These are phyloP conservation scores for Picochlorum sp. DNA, from an alignment of 139 green algal genomes.

Conservation along the genomic window DNA sequence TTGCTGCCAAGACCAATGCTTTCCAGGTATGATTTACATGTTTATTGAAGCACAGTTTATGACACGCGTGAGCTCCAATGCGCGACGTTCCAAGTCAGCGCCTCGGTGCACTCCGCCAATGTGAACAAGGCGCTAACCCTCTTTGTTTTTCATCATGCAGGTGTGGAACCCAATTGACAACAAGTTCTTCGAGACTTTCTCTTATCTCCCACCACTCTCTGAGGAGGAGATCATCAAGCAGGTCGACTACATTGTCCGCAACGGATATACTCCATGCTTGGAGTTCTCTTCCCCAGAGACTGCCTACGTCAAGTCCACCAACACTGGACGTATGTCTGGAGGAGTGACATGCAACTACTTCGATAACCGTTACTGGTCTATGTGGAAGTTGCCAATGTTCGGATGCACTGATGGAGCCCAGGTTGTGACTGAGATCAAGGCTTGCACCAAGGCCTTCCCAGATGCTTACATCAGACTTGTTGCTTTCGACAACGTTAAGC, in stretches of 20 bases:
- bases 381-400: conserved; percentile 99
- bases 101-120: too few species aligned
- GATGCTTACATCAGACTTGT: conserved; percentile 85
- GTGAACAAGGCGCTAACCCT: too few species aligned
- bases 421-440: conserved; percentile 83
- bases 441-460: conserved; percentile 82
- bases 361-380: conserved; percentile 94
- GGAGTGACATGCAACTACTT: conserved; percentile 48
- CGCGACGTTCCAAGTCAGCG: too few species aligned
- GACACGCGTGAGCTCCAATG: too few species aligned
- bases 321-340: conserved; percentile 52
- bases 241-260: conserved; percentile 92
- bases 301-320: conserved; percentile 60
- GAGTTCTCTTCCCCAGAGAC: conserved; percentile 81
- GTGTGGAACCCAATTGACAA: conserved; percentile 48
- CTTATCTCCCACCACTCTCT: conserved; percentile 92
- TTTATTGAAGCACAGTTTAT: too few species aligned
- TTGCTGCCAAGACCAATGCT: conserved; percentile 7
- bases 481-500: conserved; percentile 59
- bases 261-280: conserved; percentile 80
- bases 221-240: conserved; percentile 83
- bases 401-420: conserved; percentile 87
- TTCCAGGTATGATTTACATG: conserved; percentile 6
- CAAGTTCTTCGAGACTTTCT: conserved; percentile 97
- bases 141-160: not conserved